phyloP scores from a whole-genome alignment of 2,329 filamentous ascomycete genomes.

The Sporothrix globosa region DNA sequence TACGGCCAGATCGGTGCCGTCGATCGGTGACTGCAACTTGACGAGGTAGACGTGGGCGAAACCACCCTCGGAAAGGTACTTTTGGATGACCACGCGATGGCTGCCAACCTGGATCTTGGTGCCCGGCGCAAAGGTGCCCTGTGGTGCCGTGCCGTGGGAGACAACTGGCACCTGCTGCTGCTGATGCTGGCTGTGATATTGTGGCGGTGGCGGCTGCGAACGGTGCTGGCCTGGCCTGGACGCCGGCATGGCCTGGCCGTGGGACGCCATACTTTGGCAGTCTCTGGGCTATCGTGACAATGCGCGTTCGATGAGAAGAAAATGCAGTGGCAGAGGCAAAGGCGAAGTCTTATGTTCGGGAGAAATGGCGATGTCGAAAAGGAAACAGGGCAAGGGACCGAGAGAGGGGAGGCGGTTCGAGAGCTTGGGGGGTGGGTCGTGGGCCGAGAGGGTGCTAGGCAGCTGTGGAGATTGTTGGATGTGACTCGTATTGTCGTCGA shows the following conservation, averaged over 20 bases:
- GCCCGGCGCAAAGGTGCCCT: constrained; percentile 86
- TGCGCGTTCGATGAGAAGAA: background rate
- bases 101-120: constrained; percentile 96
- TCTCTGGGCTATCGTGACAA: background rate
- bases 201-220: constrained; percentile 11
- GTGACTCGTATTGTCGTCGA: constrained; percentile 21
- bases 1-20: constrained; percentile 79
- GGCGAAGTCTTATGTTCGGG: background rate
- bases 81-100: constrained; percentile 91
- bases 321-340: background rate
- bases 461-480: background rate
- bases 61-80: constrained; percentile 96
- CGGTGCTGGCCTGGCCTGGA: constrained; percentile 25
- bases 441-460: constrained; percentile 18
- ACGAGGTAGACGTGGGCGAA: constrained; percentile 99
- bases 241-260: constrained; percentile 29
- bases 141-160: constrained; percentile 49
- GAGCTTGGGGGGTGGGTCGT: constrained; percentile 20
- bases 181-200: constrained; percentile 16
- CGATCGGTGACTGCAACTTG: constrained; percentile 74
- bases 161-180: constrained; percentile 1
- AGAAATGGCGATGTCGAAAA: constrained; percentile 8
- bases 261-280: constrained; percentile 28
- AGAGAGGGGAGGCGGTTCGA: constrained; percentile 5
- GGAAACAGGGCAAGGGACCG: background rate